Base-by-base conservation (phyloP, 2,329 filamentous ascomycete genomes). In the Botrytis cinerea region DNA sequence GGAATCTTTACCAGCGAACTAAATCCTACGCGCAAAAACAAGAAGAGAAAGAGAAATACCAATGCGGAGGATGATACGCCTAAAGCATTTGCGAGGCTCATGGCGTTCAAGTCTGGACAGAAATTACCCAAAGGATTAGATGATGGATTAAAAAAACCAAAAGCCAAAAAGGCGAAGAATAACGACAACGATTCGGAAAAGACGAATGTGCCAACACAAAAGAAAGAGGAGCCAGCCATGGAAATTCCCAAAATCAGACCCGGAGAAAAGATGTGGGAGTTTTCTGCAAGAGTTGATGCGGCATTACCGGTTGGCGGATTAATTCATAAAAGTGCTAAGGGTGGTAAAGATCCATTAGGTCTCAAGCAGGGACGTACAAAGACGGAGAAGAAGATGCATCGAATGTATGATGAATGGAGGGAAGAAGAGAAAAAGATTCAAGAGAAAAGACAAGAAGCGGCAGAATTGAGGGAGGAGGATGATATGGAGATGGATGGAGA, bases 351-450 rank as follows among this genome's bases (percentile, higher is more conserved):
- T 74, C 87, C 90, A 10, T 88, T 48, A 89, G 80, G 92, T 0
- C 79, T 91, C 14, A 92, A 93, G 80, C 87, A 90, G 28, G 87
- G 89, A 75, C 87, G 89, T 70, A 98, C 95, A 9, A 92, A 91
- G 81, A 96, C 95, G 79, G 95, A 98, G 84, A 92, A 90, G 81
- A 91, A 92, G 77, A 91, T 98, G 85, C 90, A 91, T 78, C 93
- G 93, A 79, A 87, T 93, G 76, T 93, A 95, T 81, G 91, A 92
- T 62, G 93, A 95, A 77, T 94, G 92, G 87, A 85, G 87, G 71
- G 90, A 90, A 77, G 88, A 91, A 78, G 91, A 92, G 35, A 84
- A 84, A 70, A 89, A 89, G 62, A 79, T 80, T 12, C 76, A 81
- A 45, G 80, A 82, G 66, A 78, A 76, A 67, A 61, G 76, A n/a